phyloP scores from a whole-genome alignment of 1,284 basidiomycete genomes.

The Trichosporon faecale region DNA sequence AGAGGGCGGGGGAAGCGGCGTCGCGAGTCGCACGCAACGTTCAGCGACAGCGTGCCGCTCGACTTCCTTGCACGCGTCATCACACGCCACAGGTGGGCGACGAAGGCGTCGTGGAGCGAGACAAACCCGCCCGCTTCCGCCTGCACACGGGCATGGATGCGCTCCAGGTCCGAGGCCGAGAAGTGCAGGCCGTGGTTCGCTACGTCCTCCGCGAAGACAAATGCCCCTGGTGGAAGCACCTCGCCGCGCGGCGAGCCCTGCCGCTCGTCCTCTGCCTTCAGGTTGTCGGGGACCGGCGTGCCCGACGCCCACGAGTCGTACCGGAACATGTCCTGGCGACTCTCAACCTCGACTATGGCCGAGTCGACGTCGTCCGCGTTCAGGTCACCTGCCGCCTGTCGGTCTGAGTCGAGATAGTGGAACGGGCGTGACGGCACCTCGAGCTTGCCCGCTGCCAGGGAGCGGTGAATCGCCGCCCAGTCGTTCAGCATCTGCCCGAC shows the following conservation, averaged over 20 bases:
- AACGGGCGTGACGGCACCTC: not conserved
- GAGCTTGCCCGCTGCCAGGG: not conserved
- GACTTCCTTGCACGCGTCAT: conserved; percentile 50
- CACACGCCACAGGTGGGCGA: conserved; percentile 54
- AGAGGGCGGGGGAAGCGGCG: conserved; percentile 45
- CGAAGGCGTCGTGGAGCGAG: conserved; percentile 54
- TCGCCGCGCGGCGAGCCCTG: conserved; percentile 31
- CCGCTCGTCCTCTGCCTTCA: conserved; percentile 23
- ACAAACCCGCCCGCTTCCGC: conserved; percentile 18
- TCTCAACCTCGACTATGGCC: not conserved
- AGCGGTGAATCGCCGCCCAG: conserved; percentile 9
- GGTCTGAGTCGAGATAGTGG: conserved; percentile 7
- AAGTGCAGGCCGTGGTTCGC: conserved; percentile 51
- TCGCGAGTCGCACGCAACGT: conserved; percentile 50
- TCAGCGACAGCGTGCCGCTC: conserved; percentile 32
- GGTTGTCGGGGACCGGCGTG: not conserved
- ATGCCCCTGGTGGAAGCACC: conserved; percentile 50
- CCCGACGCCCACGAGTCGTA: conserved; percentile 21
- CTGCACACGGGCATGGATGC: conserved; percentile 34
- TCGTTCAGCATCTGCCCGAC: conserved; percentile 14
- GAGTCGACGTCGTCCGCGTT: conserved; percentile 1
- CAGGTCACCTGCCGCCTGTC: conserved; percentile 12
- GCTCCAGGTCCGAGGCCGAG: conserved; percentile 44
- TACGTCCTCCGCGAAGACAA: conserved; percentile 44
- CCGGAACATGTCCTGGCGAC: conserved; percentile 19